A percentile compares a stretch with the other conserved stretches of the same genome.
phyloP scores from a whole-genome alignment of 2,329 filamentous ascomycete genomes.

The Colletotrichum sp. region DNA sequence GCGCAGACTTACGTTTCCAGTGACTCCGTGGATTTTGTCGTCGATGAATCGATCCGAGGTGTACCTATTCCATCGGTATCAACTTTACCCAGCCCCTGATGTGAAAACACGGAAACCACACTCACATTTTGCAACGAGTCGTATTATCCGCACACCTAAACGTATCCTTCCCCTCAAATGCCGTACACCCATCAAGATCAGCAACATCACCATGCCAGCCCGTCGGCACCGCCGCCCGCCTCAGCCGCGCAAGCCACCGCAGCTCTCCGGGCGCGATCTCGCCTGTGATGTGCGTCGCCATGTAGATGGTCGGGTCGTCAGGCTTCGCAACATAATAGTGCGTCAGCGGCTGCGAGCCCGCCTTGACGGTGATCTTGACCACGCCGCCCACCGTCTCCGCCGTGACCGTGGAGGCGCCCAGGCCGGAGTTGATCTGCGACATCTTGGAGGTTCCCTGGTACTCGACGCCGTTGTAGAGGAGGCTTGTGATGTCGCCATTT shows the following conservation, averaged over 20 bases:
- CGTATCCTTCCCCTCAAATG: constrained; percentile 19
- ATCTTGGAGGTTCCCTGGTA: constrained; percentile 49
- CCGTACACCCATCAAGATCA: constrained; percentile 25
- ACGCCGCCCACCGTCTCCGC: constrained; percentile 23
- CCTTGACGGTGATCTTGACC: constrained; percentile 26
- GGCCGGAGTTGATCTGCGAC: constrained; percentile 56
- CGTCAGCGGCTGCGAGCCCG: constrained; percentile 24
- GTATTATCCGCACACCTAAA: constrained; percentile 25
- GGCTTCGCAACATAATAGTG: constrained; percentile 28
- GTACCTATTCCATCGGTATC: constrained; percentile 35
- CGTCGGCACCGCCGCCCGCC: constrained; percentile 22
- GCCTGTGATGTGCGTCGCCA: constrained; percentile 28
- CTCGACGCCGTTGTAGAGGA: constrained; percentile 55
- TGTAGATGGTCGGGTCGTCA: constrained; percentile 26
- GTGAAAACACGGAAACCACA: neutral
- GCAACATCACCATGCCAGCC: constrained; percentile 27
- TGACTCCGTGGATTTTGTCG: constrained; percentile 57
- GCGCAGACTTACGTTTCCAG: constrained; percentile 19
- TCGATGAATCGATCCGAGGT: constrained; percentile 67
- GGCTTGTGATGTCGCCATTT: constrained; percentile 68
- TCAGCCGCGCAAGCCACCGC: constrained; percentile 25
- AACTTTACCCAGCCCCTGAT: neutral
- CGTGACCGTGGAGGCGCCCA: constrained; percentile 32
- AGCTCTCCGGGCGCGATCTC: constrained; percentile 27
- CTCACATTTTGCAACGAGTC: constrained; percentile 12